Conservation (phyloP, 1,139 yeast genomes). For the Lodderomyces margitis region DNA sequence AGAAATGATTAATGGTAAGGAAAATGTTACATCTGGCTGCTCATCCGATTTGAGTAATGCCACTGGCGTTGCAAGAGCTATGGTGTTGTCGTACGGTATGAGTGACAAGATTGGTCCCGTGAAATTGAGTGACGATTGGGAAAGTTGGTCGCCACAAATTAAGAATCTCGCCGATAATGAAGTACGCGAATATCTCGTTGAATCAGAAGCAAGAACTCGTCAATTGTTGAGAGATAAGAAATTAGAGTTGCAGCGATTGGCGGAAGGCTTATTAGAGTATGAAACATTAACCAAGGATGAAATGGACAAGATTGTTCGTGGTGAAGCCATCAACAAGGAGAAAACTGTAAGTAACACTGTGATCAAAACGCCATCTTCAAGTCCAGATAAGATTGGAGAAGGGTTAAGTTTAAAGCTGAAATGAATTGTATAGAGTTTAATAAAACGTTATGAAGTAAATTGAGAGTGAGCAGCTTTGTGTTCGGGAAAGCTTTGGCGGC, state of each 20-base stretch:
- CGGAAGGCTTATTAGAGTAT: conserved; percentile 90
- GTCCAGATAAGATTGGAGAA: conserved; percentile 6
- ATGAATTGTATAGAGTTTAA: neutral
- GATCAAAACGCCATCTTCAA: conserved; percentile 41
- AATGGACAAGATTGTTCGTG: conserved; percentile 80
- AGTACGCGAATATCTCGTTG: conserved; percentile 70
- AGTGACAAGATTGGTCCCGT: conserved; percentile 92
- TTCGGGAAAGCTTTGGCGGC: too few species aligned
- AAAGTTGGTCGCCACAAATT: conserved; percentile 86
- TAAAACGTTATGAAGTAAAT: neutral
- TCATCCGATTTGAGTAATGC: conserved; percentile 88
- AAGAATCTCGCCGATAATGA: conserved; percentile 92
- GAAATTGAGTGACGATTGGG: conserved; percentile 84
- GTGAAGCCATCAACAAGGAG: conserved; percentile 67
- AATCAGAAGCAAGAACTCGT: conserved; percentile 79
- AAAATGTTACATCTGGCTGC: conserved; percentile 93
- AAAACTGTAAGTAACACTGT: conserved; percentile 75
- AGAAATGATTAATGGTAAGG: conserved; percentile 85
- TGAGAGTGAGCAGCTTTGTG: too few species aligned
- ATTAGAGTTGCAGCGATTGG: conserved; percentile 80
- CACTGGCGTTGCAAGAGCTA: conserved; percentile 89
- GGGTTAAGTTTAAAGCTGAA: conserved; percentile 3
- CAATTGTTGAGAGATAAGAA: conserved; percentile 57
- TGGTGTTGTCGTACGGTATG: conserved; percentile 98
- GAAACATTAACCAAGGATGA: conserved; percentile 93